Base-by-base conservation (phyloP, 352 stramenopile species). In the Pythium apleroticum region DNA sequence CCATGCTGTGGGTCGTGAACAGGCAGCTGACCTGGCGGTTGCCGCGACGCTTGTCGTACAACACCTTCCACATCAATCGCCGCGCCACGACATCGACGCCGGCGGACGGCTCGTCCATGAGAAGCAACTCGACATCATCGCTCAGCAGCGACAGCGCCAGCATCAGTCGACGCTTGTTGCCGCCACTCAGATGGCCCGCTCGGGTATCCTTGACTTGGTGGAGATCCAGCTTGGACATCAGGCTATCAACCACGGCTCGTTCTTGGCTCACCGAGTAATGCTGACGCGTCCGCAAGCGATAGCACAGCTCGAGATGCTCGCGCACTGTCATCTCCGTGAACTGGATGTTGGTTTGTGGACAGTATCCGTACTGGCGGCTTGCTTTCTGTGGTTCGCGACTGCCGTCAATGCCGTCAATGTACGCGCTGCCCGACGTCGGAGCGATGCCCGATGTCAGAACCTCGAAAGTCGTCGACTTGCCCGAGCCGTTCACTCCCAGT, bases 391-490 rank as follows among this genome's bases (percentile, higher is more conserved):
- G 80, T 41, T 86, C 30, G 6, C 70, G 49, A 2, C 83, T 91
- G 59, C 85, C 85, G 57, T 95, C 80, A 12, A 72, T 80, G 4
- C 57, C 64, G 61, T 89, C 78, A 20, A 95, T 85, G 7, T 77
- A 41, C 8, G 78, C 86, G 10, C 66, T 73, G 6, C 89, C 90
- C 19, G 46, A 67, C 0, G 86, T 96, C 1, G 95, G 89, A 19
- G 80, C 72, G 41, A 97, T 75, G 28, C 95, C 89, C 25, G 91
- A 96, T 14, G 96, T 99, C 22, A 99, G 68, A 54, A 99, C 97
- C 60, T 93, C 85, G 63, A 99, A 98, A 52, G 96, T 98, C 3
- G 97, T 99, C 19, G 97, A 99, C 72, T 99, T 98, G n/a, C 95
- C 94, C 17, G 93, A 95, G 3, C 95, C 96, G 71, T 98, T 99